These are phyloP conservation scores for Sarcomyxa edulis DNA, from an alignment of 768 basidiomycete genomes.

Conservation along the genomic window DNA sequence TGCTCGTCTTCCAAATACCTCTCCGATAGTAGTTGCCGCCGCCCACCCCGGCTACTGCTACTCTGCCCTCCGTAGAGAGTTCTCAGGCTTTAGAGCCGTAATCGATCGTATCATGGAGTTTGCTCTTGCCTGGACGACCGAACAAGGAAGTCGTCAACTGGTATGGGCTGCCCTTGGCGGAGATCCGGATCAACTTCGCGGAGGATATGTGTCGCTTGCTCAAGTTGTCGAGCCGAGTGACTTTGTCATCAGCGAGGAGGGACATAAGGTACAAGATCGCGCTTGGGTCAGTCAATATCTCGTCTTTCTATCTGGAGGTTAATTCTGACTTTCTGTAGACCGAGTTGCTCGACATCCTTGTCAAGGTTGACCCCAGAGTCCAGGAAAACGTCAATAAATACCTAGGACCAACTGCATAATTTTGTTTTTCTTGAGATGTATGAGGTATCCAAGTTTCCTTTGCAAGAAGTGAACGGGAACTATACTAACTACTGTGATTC, in stretches of 20 bases:
- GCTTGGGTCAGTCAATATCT: conserved; percentile 26
- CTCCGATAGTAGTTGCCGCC: conserved; percentile 28
- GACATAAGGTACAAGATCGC: conserved; percentile 19
- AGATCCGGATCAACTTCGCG: conserved; percentile 18
- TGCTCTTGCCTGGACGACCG: conserved; percentile 28
- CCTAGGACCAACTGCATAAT: too few relatives aligned
- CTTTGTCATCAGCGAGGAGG: conserved; percentile 26
- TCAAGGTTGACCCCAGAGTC: conserved; percentile 13
- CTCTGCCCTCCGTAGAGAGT: conserved; percentile 27
- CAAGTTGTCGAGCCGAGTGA: conserved; percentile 26
- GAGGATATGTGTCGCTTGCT: conserved; percentile 20
- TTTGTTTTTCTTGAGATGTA: too few relatives aligned
- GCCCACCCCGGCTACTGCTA: conserved; percentile 38
- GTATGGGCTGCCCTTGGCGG: conserved; percentile 27
- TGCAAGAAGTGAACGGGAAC: too few relatives aligned
- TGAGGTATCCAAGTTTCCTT: too few relatives aligned
- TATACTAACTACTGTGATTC: too few relatives aligned
- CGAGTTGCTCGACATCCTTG: conserved; percentile 15
- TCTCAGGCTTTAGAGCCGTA: conserved; percentile 12
- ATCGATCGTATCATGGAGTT: conserved; percentile 20
- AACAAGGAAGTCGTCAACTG: conserved; percentile 29
- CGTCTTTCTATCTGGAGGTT: not conserved
- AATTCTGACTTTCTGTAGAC: conserved; percentile 1
- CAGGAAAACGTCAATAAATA: conserved; percentile 11
- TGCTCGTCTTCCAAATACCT: conserved; percentile 18